Percentiles rank a stretch among this genome's conserved stretches.
phyloP scores from a whole-genome alignment of 129 eudicot species.

The Artemisia annua region DNA sequence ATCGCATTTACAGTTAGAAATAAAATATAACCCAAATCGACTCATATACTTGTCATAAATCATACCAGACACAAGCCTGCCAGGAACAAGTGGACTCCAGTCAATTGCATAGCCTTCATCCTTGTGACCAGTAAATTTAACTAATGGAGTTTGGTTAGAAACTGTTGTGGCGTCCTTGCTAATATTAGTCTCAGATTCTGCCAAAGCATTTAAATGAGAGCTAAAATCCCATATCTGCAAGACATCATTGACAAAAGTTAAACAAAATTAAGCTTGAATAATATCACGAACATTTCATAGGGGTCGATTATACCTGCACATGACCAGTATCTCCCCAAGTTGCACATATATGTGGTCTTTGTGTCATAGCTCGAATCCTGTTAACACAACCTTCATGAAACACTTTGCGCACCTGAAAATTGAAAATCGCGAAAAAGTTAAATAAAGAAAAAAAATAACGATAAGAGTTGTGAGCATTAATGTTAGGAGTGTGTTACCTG shows the following conservation, averaged over 20 bases:
- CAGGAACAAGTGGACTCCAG: constrained; percentile 91
- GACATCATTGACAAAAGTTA: background rate
- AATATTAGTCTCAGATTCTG: constrained; percentile 55
- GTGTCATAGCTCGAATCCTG: constrained; percentile 96
- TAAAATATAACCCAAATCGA: no score
- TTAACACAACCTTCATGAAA: constrained; percentile 88
- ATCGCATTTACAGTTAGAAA: no score
- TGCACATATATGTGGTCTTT: constrained; percentile 89
- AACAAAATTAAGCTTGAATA: background rate
- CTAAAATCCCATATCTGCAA: constrained; percentile 89
- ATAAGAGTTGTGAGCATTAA: background rate
- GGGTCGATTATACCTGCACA: constrained; percentile 64
- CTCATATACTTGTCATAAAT: background rate
- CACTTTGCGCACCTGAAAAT: constrained; percentile 76
- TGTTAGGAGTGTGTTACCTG: constrained; percentile 49
- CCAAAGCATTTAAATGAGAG: constrained; percentile 70
- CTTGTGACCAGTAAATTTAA: constrained; percentile 71
- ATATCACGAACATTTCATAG: background rate
- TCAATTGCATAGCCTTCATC: constrained; percentile 99
- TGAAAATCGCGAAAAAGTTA: constrained; percentile 13
- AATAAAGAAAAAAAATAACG: background rate
- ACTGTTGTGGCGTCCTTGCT: constrained; percentile 45
- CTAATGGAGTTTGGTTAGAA: constrained; percentile 59
- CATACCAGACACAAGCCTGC: constrained; percentile 90
- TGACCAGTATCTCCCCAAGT: constrained; percentile 89